Evolutionary conservation across 139 green algal genomes (phyloP).

Genomic region (Micromonas commoda): DNA sequence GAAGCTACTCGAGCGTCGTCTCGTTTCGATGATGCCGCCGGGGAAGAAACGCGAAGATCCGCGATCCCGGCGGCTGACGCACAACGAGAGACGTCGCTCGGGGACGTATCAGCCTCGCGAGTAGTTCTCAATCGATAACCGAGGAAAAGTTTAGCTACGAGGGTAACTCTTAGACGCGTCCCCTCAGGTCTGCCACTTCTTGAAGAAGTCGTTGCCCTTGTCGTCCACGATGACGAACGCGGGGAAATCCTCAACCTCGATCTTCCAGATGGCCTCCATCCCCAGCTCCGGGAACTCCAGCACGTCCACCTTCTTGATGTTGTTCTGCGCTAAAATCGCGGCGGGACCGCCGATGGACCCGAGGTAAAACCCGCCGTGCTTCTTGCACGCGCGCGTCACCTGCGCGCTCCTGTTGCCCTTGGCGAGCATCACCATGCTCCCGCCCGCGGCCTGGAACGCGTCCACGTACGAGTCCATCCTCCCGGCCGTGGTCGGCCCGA

Average conservation of each 20-base stretch:
- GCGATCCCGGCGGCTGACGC: too few species aligned
- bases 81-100: too few species aligned
- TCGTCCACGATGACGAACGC: slow-evolving; percentile 34
- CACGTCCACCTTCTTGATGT: slow-evolving; percentile 35
- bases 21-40: too few species aligned
- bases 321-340: slow-evolving; percentile 29
- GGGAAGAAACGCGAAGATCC: too few species aligned
- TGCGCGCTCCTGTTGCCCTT: slow-evolving; percentile 22
- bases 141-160: too few species aligned
- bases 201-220: slow-evolving; percentile 36
- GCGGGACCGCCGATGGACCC: slow-evolving; percentile 29
- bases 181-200: slow-evolving; percentile 18
- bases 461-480: slow-evolving; percentile 36
- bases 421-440: slow-evolving; percentile 30
- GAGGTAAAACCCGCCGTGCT: slow-evolving; percentile 30
- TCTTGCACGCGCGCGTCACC: slow-evolving; percentile 32
- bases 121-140: too few species aligned
- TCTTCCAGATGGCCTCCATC: slow-evolving; percentile 35
- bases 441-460: slow-evolving; percentile 20
- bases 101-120: too few species aligned
- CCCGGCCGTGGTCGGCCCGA: slow-evolving; percentile 32
- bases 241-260: slow-evolving; percentile 32
- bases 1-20: too few species aligned
- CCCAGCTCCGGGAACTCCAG: slow-evolving; percentile 33
- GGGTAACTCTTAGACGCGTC: too few species aligned